These are phyloP conservation scores for Vitellaria paradoxa DNA, from an alignment of 179 eudicot species.

Conservation along the genomic window DNA sequence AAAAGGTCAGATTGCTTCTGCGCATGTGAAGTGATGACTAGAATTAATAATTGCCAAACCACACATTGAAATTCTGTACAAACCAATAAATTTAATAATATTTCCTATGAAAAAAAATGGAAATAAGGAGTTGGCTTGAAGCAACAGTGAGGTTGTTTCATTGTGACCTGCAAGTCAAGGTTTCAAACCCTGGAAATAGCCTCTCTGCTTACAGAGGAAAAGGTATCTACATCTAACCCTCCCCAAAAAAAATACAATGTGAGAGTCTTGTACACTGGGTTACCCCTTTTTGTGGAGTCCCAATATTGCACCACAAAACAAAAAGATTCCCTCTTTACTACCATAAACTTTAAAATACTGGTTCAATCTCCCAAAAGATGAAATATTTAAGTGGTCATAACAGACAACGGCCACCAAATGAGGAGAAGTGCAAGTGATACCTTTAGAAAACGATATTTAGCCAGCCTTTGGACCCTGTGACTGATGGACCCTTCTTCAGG, in stretches of 20 bases:
- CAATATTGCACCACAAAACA: neutral
- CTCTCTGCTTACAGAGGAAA: no score
- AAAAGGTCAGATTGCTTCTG: constrained; percentile 98
- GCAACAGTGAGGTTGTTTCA: no score
- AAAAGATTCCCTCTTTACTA: neutral
- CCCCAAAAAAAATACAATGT: no score
- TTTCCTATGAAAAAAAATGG: neutral
- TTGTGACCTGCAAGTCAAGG: no score
- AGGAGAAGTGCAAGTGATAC: constrained; percentile 26
- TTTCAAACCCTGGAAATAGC: neutral
- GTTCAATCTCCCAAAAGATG: no score
- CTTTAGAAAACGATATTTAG: constrained; percentile 95
- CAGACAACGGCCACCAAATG: neutral
- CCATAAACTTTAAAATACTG: neutral
- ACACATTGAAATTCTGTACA: neutral
- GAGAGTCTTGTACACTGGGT: no score
- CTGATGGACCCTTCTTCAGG: constrained; percentile 99
- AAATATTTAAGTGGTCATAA: neutral
- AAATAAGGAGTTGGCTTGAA: no score
- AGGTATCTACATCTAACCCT: no score
- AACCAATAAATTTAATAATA: neutral
- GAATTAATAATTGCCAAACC: constrained; percentile 6
- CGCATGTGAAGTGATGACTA: constrained; percentile 20
- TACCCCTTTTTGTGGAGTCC: neutral
- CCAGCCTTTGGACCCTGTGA: constrained; percentile 89